phyloP scores from a whole-genome alignment of 495 filamentous ascomycete species.

The Penicillium argentinense region DNA sequence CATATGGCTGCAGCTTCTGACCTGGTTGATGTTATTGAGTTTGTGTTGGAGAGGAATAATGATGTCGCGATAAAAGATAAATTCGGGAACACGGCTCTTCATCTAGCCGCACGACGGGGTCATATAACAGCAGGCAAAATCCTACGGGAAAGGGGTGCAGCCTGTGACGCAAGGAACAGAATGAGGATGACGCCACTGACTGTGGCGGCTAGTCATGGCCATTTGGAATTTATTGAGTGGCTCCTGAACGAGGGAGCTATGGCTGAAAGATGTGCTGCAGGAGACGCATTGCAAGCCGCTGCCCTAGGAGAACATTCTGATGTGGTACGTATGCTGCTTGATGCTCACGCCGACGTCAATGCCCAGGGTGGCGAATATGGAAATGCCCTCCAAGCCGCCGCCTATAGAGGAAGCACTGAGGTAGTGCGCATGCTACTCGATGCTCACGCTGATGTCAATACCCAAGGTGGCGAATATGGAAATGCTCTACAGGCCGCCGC shows the following conservation, averaged over 20 bases:
- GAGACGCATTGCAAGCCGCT: too few relatives aligned
- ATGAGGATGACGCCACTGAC: neutral
- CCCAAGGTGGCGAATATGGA: too few relatives aligned
- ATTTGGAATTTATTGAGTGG: constrained; percentile 3
- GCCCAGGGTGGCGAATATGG: too few relatives aligned
- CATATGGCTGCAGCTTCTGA: too few relatives aligned
- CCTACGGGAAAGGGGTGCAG: neutral
- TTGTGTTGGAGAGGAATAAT: neutral
- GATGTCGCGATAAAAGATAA: neutral
- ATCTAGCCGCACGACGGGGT: constrained; percentile 1
- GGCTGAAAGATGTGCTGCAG: too few relatives aligned
- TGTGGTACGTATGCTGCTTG: constrained; percentile 6
- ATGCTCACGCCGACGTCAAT: constrained; percentile 8
- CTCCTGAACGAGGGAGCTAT: neutral
- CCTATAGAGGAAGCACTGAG: too few relatives aligned
- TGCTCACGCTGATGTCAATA: too few relatives aligned
- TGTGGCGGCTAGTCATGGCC: too few relatives aligned
- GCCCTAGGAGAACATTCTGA: neutral
- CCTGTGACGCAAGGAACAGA: neutral
- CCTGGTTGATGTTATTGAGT: too few relatives aligned
- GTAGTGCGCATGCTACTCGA: too few relatives aligned
- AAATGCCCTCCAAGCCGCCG: too few relatives aligned
- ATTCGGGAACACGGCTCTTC: neutral
- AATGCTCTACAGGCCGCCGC: too few relatives aligned
- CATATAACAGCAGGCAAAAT: constrained; percentile 3